Evolutionary conservation across 2,329 filamentous ascomycete species (phyloP).

Genomic region (Fusarium sp.): DNA sequence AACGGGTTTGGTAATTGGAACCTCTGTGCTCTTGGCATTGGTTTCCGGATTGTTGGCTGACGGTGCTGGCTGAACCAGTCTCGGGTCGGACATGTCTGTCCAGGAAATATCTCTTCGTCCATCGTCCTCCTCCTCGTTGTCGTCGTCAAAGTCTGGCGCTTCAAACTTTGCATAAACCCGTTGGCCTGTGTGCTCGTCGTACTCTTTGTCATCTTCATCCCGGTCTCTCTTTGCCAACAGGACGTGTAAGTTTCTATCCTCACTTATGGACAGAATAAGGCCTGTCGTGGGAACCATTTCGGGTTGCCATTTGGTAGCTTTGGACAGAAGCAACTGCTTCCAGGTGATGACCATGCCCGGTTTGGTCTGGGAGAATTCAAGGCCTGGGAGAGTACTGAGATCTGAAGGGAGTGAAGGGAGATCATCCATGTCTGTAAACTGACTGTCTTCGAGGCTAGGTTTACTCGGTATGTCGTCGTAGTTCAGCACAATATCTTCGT

Average conservation of each 20-base stretch:
- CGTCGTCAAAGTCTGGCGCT: conserved; percentile 72
- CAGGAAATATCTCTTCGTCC: conserved; percentile 72
- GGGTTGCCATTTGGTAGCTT: conserved; percentile 75
- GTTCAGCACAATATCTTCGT: conserved; percentile 55
- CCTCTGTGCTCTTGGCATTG: conserved; percentile 44
- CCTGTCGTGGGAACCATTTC: conserved; percentile 74
- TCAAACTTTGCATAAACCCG: conserved; percentile 85
- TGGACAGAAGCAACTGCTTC: conserved; percentile 72
- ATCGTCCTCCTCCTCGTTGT: conserved; percentile 69
- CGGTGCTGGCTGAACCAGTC: conserved; percentile 65
- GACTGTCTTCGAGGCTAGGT: conserved; percentile 53
- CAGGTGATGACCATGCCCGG: conserved; percentile 76
- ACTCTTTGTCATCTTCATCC: conserved; percentile 66
- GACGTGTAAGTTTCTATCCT: conserved; percentile 67
- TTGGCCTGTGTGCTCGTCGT: conserved; percentile 76
- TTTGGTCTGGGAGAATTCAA: conserved; percentile 63
- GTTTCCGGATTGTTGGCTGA: conserved; percentile 44
- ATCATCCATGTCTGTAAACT: conserved; percentile 68
- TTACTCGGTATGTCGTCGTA: conserved; percentile 55
- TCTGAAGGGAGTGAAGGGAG: conserved; percentile 73
- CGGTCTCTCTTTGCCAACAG: conserved; percentile 78
- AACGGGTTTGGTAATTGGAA: conserved; percentile 34
- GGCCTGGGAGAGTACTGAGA: conserved; percentile 62
- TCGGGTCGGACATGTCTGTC: conserved; percentile 75
- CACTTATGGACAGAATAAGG: conserved; percentile 68